These are phyloP conservation scores for Tetracentron sinense DNA, from an alignment of 164 flowering plant genomes.

Conservation along the genomic window DNA sequence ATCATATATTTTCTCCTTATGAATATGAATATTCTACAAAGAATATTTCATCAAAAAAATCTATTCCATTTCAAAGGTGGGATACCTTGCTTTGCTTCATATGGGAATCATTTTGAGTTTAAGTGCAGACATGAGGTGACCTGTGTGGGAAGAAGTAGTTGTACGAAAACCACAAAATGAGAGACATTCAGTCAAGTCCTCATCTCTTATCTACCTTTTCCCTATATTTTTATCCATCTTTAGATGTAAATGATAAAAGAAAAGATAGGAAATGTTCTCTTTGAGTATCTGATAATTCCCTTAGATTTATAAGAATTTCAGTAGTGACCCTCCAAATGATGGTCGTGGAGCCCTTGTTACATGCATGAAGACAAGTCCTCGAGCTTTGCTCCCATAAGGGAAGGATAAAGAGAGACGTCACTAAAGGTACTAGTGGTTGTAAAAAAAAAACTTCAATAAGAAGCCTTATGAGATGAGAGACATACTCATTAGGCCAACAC, in stretches of 20 bases:
- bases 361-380: conserved; percentile 14
- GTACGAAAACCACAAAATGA: neutral
- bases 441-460: conserved; percentile 15
- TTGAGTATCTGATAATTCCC: neutral
- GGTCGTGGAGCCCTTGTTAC: conserved; percentile 17
- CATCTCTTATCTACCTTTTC: neutral
- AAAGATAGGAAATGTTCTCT: neutral
- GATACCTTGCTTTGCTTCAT: neutral
- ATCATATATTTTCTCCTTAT: neutral
- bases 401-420: neutral
- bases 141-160: neutral
- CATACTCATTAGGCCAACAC: conserved; percentile 27
- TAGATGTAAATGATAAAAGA: neutral
- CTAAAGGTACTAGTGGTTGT: neutral
- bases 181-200: conserved; percentile 4
- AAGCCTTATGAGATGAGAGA: conserved; percentile 17
- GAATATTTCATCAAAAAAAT: too few relatives aligned
- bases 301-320: neutral
- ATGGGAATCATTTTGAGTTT: neutral
- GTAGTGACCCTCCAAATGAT: conserved; percentile 8
- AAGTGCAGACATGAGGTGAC: conserved; percentile 5
- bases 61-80: too few relatives aligned
- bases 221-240: neutral
- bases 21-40: too few relatives aligned
- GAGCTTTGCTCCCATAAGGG: conserved; percentile 11